Evolutionary conservation across 257 asterid genomes (phyloP), one percentile per base, ranked within the genome.

Genomic region (Solanum pennellii): DNA sequence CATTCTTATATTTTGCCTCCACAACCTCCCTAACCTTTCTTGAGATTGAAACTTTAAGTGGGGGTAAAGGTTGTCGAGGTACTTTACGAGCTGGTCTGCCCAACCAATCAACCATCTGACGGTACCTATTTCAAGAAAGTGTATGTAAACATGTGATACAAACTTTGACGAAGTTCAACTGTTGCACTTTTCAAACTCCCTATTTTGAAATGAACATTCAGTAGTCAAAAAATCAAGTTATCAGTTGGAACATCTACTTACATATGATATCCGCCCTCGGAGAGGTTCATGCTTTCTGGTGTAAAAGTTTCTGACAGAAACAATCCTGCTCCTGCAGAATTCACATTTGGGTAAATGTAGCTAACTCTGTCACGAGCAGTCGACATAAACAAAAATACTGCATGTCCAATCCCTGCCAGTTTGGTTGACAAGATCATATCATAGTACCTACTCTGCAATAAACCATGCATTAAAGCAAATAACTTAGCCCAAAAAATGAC

Each of bases 321-420:
- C 59, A 96, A 88, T 73, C 98, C 98, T 25, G 99, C 97, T 25
- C 98, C 99, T 6, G 96, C 98, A 72, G 96, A 89, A 74, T 96
- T 96, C 65, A 93, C 99, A 42, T 96, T 93, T 6, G 99, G 99
- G 90, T 96, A 96, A 66, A 94, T 11, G 56, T 95, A 96, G 92
- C 99, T 95, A 21, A 92, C 96, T 80, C 93, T 88, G 85, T 95
- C 99, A 37, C 99, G 90, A 39, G 98, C 98, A 39, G 93, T 91
- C 8, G 98, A 88, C 98, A 96, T 91, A 85, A 94, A 96, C 93
- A 96, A 88, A 95, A 96, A 95, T 27, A 96, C 90, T 4, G 93
- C 98, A 88, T 94, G 98, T 0, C 99, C 99, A 7, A 96, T 62
- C 86, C 98, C 98, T 3, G 99, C 98, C 31, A 96, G 85, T 92